Conservation (phyloP, 1,284 basidiomycete species). For the Melampsora larici-populina region DNA sequence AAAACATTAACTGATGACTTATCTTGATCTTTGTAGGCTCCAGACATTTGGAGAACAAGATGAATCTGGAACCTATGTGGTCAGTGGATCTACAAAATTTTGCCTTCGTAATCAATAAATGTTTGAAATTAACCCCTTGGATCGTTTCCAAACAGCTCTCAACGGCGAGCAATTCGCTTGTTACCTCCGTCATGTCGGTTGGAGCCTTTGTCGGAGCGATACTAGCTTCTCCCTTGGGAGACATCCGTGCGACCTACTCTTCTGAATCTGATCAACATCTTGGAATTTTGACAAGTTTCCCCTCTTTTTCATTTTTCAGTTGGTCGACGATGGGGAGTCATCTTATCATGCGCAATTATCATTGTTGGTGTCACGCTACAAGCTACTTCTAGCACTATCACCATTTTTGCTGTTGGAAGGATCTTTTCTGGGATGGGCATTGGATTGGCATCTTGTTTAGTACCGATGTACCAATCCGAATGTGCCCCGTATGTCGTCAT, state of each 20-base stretch:
- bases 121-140: neutral
- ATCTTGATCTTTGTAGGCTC: neutral
- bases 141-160: neutral
- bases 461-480: too few species aligned
- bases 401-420: neutral
- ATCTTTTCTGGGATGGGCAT: neutral
- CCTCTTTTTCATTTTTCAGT: neutral
- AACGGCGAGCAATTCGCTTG: neutral
- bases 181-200: neutral
- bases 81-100: neutral
- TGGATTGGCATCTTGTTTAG: neutral
- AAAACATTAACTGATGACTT: too few species aligned
- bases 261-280: neutral
- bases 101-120: neutral
- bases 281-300: neutral
- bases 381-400: neutral
- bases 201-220: slow-evolving; percentile 1
- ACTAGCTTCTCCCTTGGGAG: neutral
- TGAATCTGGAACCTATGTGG: neutral
- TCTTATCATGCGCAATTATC: neutral
- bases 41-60: neutral
- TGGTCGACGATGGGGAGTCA: neutral
- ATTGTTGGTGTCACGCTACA: neutral
- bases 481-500: too few species aligned
- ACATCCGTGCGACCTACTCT: neutral